Conservation (phyloP, 805 yeast genomes). For the Candida rishiriensis region DNA sequence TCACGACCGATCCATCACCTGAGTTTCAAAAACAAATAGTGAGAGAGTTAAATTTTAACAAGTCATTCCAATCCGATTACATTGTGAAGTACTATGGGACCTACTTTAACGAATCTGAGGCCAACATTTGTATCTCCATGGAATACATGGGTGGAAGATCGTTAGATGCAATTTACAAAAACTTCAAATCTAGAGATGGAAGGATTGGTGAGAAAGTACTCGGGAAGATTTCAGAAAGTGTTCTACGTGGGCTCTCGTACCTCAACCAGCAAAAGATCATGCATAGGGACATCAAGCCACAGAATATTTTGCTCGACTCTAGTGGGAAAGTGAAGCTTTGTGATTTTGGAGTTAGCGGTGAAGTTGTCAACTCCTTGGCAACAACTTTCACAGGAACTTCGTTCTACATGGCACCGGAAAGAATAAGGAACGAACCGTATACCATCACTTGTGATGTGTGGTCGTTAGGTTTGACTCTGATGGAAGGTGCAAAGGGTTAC, state of each 20-base stretch:
- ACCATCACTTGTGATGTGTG: conserved; percentile 95
- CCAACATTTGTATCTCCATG: conserved; percentile 91
- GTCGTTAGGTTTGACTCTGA: conserved; percentile 87
- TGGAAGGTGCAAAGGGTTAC: conserved; percentile 90
- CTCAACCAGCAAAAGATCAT: conserved; percentile 83
- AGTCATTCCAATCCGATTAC: conserved; percentile 73
- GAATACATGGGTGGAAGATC: conserved; percentile 95
- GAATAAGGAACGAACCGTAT: conserved; percentile 93
- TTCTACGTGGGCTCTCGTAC: conserved; percentile 79
- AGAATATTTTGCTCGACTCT: conserved; percentile 76
- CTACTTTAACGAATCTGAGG: conserved; percentile 68
- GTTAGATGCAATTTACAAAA: conserved; percentile 83
- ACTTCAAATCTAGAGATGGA: conserved; percentile 68
- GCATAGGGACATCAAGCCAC: conserved; percentile 96
- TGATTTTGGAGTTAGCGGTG: conserved; percentile 97
- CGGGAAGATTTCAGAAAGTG: conserved; percentile 86
- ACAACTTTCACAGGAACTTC: conserved; percentile 97
- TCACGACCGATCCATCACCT: conserved; percentile 73
- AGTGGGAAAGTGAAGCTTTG: conserved; percentile 86
- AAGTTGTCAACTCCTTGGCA: conserved; percentile 90
- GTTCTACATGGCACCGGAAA: conserved; percentile 97
- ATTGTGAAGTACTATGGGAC: conserved; percentile 94
- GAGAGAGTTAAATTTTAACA: conserved; percentile 85
- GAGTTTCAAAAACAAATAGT: conserved; percentile 86
- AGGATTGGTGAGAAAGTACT: conserved; percentile 89